A percentile compares a stretch with the other conserved stretches of the same genome.
phyloP scores from a whole-genome alignment of 495 filamentous ascomycete species.

The Neurospora hispaniola region DNA sequence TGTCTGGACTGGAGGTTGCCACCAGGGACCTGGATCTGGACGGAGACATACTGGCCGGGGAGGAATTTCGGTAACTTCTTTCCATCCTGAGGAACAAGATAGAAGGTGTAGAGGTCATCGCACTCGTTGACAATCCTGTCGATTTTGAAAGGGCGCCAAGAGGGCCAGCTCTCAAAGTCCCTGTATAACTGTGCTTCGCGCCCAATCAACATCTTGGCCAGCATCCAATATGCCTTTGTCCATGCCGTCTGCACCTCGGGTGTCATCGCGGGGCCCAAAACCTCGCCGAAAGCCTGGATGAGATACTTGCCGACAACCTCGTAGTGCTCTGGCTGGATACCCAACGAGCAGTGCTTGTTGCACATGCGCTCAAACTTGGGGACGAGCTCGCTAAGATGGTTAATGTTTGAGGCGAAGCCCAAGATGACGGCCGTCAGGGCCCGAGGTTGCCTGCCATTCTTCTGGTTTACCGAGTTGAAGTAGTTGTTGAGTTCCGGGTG shows the following conservation, averaged over 20 bases:
- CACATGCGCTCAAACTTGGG: constrained; percentile 60
- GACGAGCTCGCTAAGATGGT: constrained; percentile 52
- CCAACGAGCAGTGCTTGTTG: constrained; percentile 63
- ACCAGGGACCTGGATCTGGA: constrained; percentile 46
- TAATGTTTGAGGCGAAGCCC: constrained; percentile 60
- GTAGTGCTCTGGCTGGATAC: constrained; percentile 60
- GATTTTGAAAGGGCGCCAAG: constrained; percentile 60
- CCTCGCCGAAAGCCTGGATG: constrained; percentile 53
- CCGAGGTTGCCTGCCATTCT: constrained; percentile 53
- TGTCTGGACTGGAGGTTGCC: constrained; percentile 54
- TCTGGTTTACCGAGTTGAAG: constrained; percentile 63
- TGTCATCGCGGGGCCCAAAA: constrained; percentile 59
- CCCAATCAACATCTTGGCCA: constrained; percentile 59
- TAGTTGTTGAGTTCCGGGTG: constrained; percentile 54
- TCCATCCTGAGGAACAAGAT: constrained; percentile 55
- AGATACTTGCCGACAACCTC: constrained; percentile 57
- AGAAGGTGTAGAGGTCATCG: constrained; percentile 59
- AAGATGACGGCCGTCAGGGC: constrained; percentile 57
- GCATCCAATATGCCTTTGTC: constrained; percentile 58
- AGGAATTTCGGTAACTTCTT: constrained; percentile 47
- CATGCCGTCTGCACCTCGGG: constrained; percentile 53
- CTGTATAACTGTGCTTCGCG: constrained; percentile 52
- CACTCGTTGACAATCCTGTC: constrained; percentile 50
- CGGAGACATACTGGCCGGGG: constrained; percentile 61
- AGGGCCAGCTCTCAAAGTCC: constrained; percentile 44